Evolutionary conservation across 176 grass and related monocot species (phyloP).

Genomic region (Lolium multiflorum): DNA sequence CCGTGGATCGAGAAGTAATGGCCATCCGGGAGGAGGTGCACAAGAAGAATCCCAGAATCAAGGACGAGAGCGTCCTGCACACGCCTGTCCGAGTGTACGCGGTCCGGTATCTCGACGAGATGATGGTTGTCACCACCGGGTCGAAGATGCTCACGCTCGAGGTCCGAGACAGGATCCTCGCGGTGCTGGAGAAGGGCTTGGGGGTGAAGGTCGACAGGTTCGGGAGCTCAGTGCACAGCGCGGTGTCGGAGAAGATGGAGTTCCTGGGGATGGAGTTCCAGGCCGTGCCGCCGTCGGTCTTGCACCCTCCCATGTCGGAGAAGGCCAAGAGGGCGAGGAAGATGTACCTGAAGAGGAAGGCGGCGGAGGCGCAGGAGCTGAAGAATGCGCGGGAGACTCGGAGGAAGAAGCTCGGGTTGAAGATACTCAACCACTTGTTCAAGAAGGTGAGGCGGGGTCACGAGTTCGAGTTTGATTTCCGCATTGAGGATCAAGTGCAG

Average conservation of each 20-base stretch:
- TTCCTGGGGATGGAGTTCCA: constrained; percentile 92
- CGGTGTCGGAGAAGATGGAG: constrained; percentile 82
- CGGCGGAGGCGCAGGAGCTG: constrained; percentile 70
- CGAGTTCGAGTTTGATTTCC: constrained; percentile 71
- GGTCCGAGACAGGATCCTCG: constrained; percentile 68
- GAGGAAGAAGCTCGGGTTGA: constrained; percentile 87
- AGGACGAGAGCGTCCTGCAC: constrained; percentile 57
- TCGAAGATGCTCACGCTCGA: constrained; percentile 82
- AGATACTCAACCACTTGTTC: constrained; percentile 85
- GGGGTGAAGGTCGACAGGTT: constrained; percentile 70
- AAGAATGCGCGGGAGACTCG: constrained; percentile 89
- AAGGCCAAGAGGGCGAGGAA: constrained; percentile 89
- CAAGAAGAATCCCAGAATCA: constrained; percentile 77
- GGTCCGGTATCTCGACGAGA: constrained; percentile 74
- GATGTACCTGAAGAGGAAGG: constrained; percentile 87
- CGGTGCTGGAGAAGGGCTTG: constrained; percentile 61
- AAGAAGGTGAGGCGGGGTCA: constrained; percentile 74
- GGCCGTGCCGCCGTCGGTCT: constrained; percentile 78
- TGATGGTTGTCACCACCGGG: constrained; percentile 75
- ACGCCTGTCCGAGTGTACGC: constrained; percentile 81
- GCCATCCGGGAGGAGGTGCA: constrained; percentile 75
- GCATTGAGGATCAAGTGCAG: constrained; percentile 67
- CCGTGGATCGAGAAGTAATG: constrained; percentile 73
- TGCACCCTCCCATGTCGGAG: constrained; percentile 84
- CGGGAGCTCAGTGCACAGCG: constrained; percentile 74